Base-by-base conservation (phyloP, 768 basidiomycete species). In the Termitomyces eurrhizus region DNA sequence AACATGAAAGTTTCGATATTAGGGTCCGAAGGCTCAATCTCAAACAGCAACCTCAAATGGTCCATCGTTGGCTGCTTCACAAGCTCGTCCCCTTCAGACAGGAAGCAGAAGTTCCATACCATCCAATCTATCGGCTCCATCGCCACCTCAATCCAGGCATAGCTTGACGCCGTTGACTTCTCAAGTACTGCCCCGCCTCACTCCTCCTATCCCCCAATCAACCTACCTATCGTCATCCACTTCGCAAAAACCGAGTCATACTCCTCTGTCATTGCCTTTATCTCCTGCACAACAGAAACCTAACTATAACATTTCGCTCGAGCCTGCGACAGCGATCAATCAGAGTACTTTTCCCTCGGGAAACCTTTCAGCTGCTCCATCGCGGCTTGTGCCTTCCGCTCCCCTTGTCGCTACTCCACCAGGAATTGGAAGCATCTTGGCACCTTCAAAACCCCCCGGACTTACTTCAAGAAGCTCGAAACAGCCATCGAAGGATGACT, bases 371-470 rank as follows among this genome's bases (percentile, higher is more conserved):
- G 26, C 49, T 41, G 56, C 52, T 60, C n/a, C 59, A n/a, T 44
- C 56, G 12, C 60, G 57, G 12, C 55, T 56, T 26, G 5, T 33
- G n/a, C n/a, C 56, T 44, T 60, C 58, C 45, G 36, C 69, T 9
- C 63, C 68, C 14, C 57, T 68, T 36, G 50, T 67, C 42, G 65
- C 72, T 16, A 58, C 67, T 26, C 67, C 71, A 11, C 68, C 69
- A 26, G 52, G 57, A 29, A 83, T 83, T 76, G 75, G 80, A 32
- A 75, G 78, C 49, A 70, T 91, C 55, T 73, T 92, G 26, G 77
- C 82, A 4, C 92, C 91, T 3, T 85, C 85, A 18, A 85, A 80
- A 68, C 85, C 86, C 35, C 69, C 81, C 33, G 83, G 84, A 62
- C 77, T 82, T 12, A 73, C 80, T 12, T 81, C 83, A 67, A 70